Conservation (phyloP, 169 alveolate genomes). For the Plasmodium gonderi region DNA sequence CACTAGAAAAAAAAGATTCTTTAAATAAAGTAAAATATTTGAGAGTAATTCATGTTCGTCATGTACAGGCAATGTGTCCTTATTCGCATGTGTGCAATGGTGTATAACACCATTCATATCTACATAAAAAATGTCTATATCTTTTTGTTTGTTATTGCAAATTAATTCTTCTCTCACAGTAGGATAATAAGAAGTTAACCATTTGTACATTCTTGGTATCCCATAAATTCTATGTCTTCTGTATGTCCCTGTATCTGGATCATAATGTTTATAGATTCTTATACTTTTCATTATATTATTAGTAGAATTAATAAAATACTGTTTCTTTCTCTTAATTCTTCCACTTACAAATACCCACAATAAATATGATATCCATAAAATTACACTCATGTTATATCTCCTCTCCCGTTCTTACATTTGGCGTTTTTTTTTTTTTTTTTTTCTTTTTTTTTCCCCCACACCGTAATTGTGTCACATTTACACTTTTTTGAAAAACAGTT, state of each 20-base stretch:
- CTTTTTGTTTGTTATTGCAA: slow-evolving; percentile 10
- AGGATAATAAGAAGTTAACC: slow-evolving; percentile 65
- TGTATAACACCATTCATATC: slow-evolving; percentile 97
- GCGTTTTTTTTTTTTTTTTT: not conserved
- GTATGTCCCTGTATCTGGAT: not conserved
- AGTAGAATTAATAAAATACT: slow-evolving; percentile 1
- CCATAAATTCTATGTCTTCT: slow-evolving; percentile 9
- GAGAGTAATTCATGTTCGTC: slow-evolving; percentile 76
- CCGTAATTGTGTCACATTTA: too few relatives aligned
- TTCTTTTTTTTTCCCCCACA: too few relatives aligned
- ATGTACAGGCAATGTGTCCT: slow-evolving; percentile 72
- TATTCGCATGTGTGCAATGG: slow-evolving; percentile 93
- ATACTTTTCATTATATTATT: not conserved
- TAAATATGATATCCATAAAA: not conserved
- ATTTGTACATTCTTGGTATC: slow-evolving; percentile 60
- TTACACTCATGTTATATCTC: not conserved
- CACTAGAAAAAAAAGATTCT: slow-evolving; percentile 90
- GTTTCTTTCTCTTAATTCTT: not conserved
- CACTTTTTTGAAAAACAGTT: not conserved
- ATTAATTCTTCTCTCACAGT: slow-evolving; percentile 68
- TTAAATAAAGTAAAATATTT: slow-evolving; percentile 90
- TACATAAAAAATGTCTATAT: slow-evolving; percentile 92
- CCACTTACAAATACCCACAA: not conserved
- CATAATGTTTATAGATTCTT: not conserved
- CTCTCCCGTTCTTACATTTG: not conserved